phyloP scores from a whole-genome alignment of 225 moss, liverwort and hornwort genomes.

The Lunularia cruciata region DNA sequence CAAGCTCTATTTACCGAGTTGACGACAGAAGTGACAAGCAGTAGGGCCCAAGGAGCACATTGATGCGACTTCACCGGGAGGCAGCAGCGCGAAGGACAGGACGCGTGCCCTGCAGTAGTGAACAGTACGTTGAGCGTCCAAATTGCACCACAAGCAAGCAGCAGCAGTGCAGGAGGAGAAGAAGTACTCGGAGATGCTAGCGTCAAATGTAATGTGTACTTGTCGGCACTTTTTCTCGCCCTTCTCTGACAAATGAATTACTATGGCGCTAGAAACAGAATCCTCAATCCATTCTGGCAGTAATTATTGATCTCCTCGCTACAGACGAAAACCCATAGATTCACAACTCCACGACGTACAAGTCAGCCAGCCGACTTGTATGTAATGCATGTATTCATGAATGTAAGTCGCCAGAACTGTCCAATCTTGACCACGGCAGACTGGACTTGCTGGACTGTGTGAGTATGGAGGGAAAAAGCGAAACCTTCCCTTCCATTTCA shows the following conservation, averaged over 20 bases:
- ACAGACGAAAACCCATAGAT: background rate
- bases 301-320: background rate
- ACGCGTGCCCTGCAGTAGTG: background rate
- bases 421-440: too few species aligned
- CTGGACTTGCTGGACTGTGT: too few species aligned
- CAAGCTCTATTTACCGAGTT: too few species aligned
- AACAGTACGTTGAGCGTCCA: background rate
- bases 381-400: too few species aligned
- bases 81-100: background rate
- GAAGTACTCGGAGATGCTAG: background rate
- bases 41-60: too few species aligned
- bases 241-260: background rate
- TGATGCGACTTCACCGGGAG: too few species aligned
- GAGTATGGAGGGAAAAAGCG: too few species aligned
- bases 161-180: background rate
- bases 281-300: background rate
- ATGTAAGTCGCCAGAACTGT: too few species aligned
- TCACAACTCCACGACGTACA: background rate
- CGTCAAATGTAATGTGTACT: background rate
- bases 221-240: background rate
- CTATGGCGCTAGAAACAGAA: background rate
- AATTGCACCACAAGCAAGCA: background rate
- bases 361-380: slow-evolving; percentile 4
- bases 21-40: too few species aligned
- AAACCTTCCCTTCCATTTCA: too few species aligned